Base-by-base conservation (phyloP, 805 yeast genomes). In the Suhomyces kilbournensis region DNA sequence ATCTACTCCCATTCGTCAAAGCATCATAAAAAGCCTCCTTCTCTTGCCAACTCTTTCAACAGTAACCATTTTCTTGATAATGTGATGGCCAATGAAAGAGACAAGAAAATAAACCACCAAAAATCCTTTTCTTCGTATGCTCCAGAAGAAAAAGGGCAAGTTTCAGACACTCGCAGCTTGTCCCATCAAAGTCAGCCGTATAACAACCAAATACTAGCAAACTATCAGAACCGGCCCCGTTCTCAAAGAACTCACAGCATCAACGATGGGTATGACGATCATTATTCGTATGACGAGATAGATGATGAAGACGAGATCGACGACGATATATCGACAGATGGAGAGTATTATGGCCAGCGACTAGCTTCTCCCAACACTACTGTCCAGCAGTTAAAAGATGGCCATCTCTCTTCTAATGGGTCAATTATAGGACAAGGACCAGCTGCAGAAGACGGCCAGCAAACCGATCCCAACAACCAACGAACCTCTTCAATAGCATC, bases 261-360 rank as follows among this genome's bases (percentile, higher is more conserved):
- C 12, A 59, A 55, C 44, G 48, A 46, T 35, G 69, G 61, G 2
- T 70, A 61, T 53, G 72, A 64, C 17, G 72, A 64, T 6, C 58
- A 58, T 42, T 63, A 62, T 45, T 62, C 66, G 19, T 64, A 62
- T 26, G 64, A 62, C 49, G 69, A 64, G 26, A 56, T 59, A 2
- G 65, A 64, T 14, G 67, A 58, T 14, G 61, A 56, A 14, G 58
- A 51, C 4, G 61, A 53, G 42, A 60, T 63, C 44, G 67, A 59
- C 15, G 74, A 65, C 26, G 75, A 67, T 26, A 55, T 57, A 6
- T 65, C 70, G 7, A 64, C 61, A n/a, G 71, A 66, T 30, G 71
- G 65, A 2, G 73, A 71, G 47, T 53, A 54, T 48, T 55, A 63
- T 43, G 32, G 46, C 35, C 34, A 38, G 19, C 34, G 47, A 35